Conservation (phyloP, 2,329 filamentous ascomycete species). For the Grosmannia serpens region DNA sequence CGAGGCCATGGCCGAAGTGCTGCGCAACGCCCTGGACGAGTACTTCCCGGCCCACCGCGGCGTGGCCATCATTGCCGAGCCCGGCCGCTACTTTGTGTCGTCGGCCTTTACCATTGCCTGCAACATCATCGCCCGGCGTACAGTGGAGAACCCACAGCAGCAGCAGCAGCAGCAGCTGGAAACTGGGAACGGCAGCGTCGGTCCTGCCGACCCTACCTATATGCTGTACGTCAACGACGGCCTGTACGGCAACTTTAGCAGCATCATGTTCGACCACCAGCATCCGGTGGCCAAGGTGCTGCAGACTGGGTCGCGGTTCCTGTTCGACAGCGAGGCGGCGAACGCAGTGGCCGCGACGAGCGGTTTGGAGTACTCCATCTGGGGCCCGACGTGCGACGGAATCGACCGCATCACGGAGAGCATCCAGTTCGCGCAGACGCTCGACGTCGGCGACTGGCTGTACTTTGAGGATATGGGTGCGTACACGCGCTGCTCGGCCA, state of each 20-base stretch:
- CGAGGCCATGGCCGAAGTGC: conserved; percentile 73
- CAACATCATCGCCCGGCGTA: conserved; percentile 91
- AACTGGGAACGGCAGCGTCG: conserved; percentile 27
- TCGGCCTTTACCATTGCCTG: conserved; percentile 89
- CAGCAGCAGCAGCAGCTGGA: neutral
- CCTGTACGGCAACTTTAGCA: conserved; percentile 96
- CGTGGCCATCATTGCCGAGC: conserved; percentile 86
- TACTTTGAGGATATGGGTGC: conserved; percentile 99
- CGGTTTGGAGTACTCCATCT: conserved; percentile 81
- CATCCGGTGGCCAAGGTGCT: conserved; percentile 77
- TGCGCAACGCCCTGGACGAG: conserved; percentile 69
- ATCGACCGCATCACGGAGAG: conserved; percentile 88
- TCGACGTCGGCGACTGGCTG: conserved; percentile 94
- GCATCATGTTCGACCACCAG: conserved; percentile 99
- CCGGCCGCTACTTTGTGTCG: conserved; percentile 91
- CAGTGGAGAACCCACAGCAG: conserved; percentile 57
- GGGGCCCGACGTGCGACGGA: conserved; percentile 95
- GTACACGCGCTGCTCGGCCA: conserved; percentile 96
- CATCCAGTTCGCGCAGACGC: conserved; percentile 61
- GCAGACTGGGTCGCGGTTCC: conserved; percentile 43
- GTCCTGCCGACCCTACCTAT: conserved; percentile 49
- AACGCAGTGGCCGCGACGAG: conserved; percentile 16
- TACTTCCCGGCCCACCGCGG: conserved; percentile 66
- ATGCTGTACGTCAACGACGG: conserved; percentile 98
- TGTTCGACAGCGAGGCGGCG: conserved; percentile 38